Evolutionary conservation across 2,329 filamentous ascomycete genomes (phyloP), one percentile per base, ranked within the genome.

Genomic region (Fonsecaea erecta): DNA sequence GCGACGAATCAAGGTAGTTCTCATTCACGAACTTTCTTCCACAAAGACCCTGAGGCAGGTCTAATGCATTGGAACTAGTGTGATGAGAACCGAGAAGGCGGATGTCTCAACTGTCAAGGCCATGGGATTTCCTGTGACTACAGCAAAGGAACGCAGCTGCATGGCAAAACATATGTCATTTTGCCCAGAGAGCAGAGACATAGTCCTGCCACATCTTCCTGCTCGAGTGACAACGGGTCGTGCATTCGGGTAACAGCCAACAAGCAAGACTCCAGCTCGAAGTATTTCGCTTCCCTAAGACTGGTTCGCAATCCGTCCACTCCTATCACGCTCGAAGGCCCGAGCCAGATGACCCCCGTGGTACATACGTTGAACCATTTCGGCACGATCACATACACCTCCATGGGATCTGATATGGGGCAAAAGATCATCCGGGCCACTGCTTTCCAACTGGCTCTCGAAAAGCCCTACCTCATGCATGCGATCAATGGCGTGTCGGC

Each of bases 401-500:
- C 64, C 6, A 55, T 66, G 52, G 67, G 67, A 48, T 65, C 60
- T 12, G 52, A 60, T n/a, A 34, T 63, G 48, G 63, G 60, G 2
- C 67, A 67, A 37, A 21, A 56, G 35, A 62, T 68, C 37, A 55
- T 61, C n/a, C 30, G 43, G n/a, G 16, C 28, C 5, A 40, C 26
- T 35, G 26, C 66, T 28, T 34, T 53, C 8, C 35, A 37, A 16
- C 26, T 61, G 24, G 64, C 58, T 18, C 18, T 61, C 9, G 48
- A 78, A 74, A 74, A 74, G 9, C 76, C 77, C 1, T 75, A 76
- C 53, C 72, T 78, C 32, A 76, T 78, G 76, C 77, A 79, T 65
- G 72, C 73, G 34, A 69, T 78, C 21, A 72, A 78, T 52, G 77
- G 73, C 3, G 67, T 71, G 18, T 71, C 75, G 40, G 74, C 72